Percentiles rank a stretch among this genome's conserved stretches.
These are phyloP conservation scores for Sonneratia caseolaris DNA, from an alignment of 345 rosid genomes.

Conservation along the genomic window DNA sequence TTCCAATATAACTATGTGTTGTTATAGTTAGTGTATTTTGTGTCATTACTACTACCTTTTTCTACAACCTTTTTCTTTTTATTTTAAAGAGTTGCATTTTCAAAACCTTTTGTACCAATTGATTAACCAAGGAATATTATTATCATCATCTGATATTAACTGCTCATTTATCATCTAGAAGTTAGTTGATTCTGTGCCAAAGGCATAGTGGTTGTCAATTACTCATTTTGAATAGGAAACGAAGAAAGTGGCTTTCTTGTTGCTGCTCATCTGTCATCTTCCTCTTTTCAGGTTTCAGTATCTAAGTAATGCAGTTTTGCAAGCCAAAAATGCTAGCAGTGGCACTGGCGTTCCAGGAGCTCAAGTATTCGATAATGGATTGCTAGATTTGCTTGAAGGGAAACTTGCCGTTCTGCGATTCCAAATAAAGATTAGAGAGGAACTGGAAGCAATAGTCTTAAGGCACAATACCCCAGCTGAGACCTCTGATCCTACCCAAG, in stretches of 20 bases:
- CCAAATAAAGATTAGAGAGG: constrained; percentile 82
- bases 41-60: no score
- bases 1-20: no score
- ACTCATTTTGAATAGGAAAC: neutral
- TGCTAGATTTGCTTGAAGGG: constrained; percentile 93
- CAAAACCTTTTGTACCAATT: no score
- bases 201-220: neutral
- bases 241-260: neutral
- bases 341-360: constrained; percentile 47
- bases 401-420: constrained; percentile 84
- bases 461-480: constrained; percentile 37
- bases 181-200: neutral
- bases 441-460: constrained; percentile 65
- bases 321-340: constrained; percentile 82
- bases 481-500: constrained; percentile 41
- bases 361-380: constrained; percentile 55
- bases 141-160: neutral
- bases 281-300: constrained; percentile 57
- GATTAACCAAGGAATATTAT: neutral
- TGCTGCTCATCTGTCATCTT: constrained; percentile 8
- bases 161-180: neutral
- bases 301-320: constrained; percentile 87
- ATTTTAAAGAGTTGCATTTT: no score
- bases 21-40: no score
- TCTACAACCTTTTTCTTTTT: no score